These are phyloP conservation scores for Trichoderma arundinaceum DNA, from an alignment of 2,329 filamentous ascomycete genomes.

Conservation along the genomic window DNA sequence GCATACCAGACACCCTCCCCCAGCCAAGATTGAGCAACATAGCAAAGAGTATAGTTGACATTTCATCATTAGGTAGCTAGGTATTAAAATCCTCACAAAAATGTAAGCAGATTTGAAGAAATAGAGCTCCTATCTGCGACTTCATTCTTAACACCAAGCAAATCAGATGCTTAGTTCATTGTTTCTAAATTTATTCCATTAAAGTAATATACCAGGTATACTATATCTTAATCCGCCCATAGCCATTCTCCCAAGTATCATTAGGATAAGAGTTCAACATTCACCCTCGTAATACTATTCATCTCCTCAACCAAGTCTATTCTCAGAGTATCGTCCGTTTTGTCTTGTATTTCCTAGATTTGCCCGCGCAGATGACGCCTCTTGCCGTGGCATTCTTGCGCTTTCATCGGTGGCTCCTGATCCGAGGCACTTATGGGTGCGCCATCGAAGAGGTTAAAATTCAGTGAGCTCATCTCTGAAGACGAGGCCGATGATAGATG, in stretches of 20 bases:
- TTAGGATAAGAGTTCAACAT: conserved; percentile 44
- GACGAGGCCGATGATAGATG: background rate
- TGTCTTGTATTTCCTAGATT: conserved; percentile 30
- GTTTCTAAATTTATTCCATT: background rate
- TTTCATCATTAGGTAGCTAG: too few species aligned
- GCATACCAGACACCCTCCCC: too few species aligned
- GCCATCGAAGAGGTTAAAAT: conserved; percentile 31
- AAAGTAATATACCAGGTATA: too few species aligned
- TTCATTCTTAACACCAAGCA: too few species aligned
- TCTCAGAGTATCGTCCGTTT: conserved; percentile 37
- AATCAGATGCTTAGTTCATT: too few species aligned
- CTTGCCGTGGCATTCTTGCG: background rate
- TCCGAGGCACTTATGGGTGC: background rate
- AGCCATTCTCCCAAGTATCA: background rate
- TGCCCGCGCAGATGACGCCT: conserved; percentile 18
- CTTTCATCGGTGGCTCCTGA: background rate
- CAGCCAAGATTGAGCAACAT: too few species aligned
- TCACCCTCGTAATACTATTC: conserved; percentile 46
- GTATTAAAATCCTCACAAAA: too few species aligned
- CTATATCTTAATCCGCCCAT: background rate
- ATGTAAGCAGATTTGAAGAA: too few species aligned
- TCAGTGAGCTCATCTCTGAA: conserved; percentile 8
- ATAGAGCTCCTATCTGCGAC: too few species aligned
- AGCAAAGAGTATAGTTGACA: too few species aligned
- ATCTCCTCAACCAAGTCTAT: conserved; percentile 46